phyloP scores from a whole-genome alignment of 1,284 basidiomycete genomes.

The Fomitopsis betulina region DNA sequence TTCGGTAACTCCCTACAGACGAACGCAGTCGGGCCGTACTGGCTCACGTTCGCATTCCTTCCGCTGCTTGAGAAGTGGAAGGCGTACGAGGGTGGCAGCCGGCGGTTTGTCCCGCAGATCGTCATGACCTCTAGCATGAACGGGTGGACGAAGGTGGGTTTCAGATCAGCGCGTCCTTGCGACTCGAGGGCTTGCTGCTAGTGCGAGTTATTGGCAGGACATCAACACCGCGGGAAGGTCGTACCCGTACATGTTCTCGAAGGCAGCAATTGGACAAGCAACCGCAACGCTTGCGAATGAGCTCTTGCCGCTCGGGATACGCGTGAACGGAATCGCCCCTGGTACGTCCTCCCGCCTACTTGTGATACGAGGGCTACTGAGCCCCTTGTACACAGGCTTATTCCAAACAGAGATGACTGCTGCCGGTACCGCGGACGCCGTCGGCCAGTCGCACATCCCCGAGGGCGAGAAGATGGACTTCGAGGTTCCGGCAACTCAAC shows the following conservation, averaged over 20 bases:
- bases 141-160: conserved; percentile 44
- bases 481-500: conserved; percentile 30
- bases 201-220: conserved; percentile 26
- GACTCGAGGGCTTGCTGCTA: neutral
- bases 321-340: conserved; percentile 54
- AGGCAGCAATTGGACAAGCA: conserved; percentile 46
- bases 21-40: conserved; percentile 45
- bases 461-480: conserved; percentile 22
- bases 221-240: conserved; percentile 34
- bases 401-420: conserved; percentile 33
- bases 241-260: conserved; percentile 47
- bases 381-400: conserved; percentile 15
- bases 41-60: conserved; percentile 48
- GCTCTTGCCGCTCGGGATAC: conserved; percentile 45
- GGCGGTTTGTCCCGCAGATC: conserved; percentile 43
- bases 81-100: conserved; percentile 12
- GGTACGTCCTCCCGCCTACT: conserved; percentile 20
- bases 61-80: conserved; percentile 47
- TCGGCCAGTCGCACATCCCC: conserved; percentile 30
- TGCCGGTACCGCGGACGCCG: conserved; percentile 26
- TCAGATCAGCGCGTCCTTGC: neutral
- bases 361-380: neutral
- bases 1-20: conserved; percentile 36
- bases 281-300: conserved; percentile 47
- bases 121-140: conserved; percentile 52